Base-by-base conservation (phyloP, 352 stramenopile species). In the Phytophthora foliorum region DNA sequence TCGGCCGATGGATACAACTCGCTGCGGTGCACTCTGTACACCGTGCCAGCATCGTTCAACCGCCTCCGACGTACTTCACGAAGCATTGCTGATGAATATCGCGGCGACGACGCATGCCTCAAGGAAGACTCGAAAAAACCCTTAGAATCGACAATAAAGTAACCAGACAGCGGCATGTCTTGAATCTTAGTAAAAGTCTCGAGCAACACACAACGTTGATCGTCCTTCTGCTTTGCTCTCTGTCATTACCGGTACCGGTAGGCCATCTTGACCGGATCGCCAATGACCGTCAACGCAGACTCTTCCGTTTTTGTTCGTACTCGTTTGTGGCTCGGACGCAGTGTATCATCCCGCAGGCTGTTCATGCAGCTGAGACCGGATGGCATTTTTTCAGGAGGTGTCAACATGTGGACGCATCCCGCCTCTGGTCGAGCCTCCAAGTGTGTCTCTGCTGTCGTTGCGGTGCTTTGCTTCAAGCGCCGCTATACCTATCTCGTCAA, bases 311-410 rank as follows among this genome's bases (percentile, higher is more conserved):
- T n/a, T 73, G 49, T 62, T 69, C 58, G 51, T 41, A 32, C 57
- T 25, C 24, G 34, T 69, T 63, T 53, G 57, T 68, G 64, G 65
- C 50, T 72, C 22, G 21, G 48, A 62, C 22, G 19, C 34, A 51
- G 38, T 36, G 31, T 54, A 60, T 66, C 32, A 55, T 54, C 50
- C 27, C 32, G 39, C 53, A 65, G 41, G 57, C 48, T 62, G 57
- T 52, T 66, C 55, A 32, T 54, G 36, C 65, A 69, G 65, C 65
- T 73, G 65, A 68, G 51, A 56, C 42, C 49, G 51, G 38, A 41
- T 69, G 58, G 59, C 29, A 63, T 67, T 68, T 72, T 69, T 67
- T 61, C 48, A 62, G 32, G 31, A 56, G 63, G 17, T 55, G 29
- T 44, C 48, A 67, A 51, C 63, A 64, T 69, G 51, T 64, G 58